These are phyloP conservation scores for Fraxinus baroniana DNA, from an alignment of 305 asterid genomes.

Conservation along the genomic window DNA sequence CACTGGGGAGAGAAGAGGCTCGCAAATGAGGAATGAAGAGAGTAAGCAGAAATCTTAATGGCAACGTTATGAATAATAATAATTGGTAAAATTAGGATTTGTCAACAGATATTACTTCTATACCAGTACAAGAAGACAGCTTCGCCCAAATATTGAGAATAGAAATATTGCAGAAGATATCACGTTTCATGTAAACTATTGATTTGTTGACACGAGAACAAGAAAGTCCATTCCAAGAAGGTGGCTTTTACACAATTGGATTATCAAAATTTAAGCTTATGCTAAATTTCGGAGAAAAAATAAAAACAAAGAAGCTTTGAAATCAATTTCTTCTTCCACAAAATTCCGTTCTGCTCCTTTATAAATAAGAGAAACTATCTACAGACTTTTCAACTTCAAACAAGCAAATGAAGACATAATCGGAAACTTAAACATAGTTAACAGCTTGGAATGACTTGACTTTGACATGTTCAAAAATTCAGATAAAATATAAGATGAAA, in stretches of 20 bases:
- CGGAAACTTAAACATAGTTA: neutral
- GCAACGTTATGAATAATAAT: conserved; percentile 11
- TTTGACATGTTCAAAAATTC: neutral
- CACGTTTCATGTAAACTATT: neutral
- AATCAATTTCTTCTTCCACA: neutral
- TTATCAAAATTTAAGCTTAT: neutral
- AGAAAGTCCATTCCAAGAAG: neutral
- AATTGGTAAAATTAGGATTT: neutral
- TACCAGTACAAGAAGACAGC: neutral
- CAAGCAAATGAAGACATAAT: neutral
- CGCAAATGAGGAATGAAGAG: neutral
- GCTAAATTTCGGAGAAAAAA: neutral
- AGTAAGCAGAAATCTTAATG: conserved; percentile 10
- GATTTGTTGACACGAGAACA: neutral
- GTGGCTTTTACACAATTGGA: neutral
- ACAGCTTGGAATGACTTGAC: neutral
- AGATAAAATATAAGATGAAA: neutral
- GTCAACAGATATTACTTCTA: conserved; percentile 1
- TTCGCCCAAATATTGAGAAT: neutral
- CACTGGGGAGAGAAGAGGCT: conserved; percentile 41
- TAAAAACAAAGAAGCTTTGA: neutral
- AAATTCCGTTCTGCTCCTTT: neutral
- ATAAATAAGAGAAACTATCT: neutral
- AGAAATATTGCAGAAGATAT: neutral
- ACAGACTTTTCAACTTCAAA: neutral